Evolutionary conservation across 1,139 yeast species (phyloP).

Genomic region (Yamadazyma pseudoaaseri): DNA sequence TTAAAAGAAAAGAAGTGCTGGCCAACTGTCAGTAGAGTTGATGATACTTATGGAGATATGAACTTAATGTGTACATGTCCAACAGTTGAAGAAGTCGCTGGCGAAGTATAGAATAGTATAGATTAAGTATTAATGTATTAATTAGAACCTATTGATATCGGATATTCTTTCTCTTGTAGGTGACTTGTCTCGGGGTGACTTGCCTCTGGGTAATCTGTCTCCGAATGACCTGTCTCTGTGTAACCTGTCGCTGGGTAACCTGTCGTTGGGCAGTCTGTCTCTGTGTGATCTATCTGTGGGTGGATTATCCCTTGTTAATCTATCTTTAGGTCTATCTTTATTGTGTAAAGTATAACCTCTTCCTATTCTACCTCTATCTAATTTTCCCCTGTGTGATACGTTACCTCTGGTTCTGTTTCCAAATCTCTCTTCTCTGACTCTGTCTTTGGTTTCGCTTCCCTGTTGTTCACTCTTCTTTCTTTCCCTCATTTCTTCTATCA

Average conservation of each 20-base stretch:
- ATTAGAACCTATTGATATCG: conserved; percentile 5
- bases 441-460: too few species aligned
- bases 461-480: too few species aligned
- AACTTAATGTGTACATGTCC: conserved; percentile 94
- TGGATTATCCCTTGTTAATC: conserved; percentile 1
- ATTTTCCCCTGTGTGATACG: too few species aligned
- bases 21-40: conserved; percentile 92
- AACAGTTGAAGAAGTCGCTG: conserved; percentile 65
- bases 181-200: conserved; percentile 1
- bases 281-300: background rate
- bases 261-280: background rate
- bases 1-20: conserved; percentile 80
- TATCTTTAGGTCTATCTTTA: too few species aligned
- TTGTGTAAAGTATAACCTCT: conserved; percentile 11
- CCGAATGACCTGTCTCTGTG: background rate
- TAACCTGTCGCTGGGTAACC: background rate
- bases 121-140: background rate
- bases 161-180: background rate
- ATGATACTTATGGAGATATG: conserved; percentile 92
- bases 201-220: background rate
- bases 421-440: conserved; percentile 12
- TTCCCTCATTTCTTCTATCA: too few species aligned
- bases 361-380: conserved; percentile 2
- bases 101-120: conserved; percentile 3
- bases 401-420: too few species aligned